These are phyloP conservation scores for Aechmea fasciata DNA, from an alignment of 176 grass and related monocot genomes.

Conservation along the genomic window DNA sequence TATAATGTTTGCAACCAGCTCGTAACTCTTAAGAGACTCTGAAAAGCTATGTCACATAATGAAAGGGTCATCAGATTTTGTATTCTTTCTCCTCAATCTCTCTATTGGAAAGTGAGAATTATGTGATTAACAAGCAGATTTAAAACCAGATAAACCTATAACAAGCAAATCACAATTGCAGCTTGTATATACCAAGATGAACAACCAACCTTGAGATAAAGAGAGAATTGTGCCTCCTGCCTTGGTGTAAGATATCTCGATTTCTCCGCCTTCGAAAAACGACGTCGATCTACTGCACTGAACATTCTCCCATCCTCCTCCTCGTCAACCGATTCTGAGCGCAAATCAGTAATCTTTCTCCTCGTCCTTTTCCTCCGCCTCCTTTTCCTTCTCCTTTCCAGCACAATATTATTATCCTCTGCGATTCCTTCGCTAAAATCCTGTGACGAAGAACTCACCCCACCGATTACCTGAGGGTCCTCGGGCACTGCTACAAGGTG, in stretches of 20 bases:
- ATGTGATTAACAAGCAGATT: not conserved
- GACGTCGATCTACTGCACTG: not conserved
- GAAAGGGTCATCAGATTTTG: too few species aligned
- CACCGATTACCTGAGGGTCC: not conserved
- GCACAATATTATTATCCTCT: not conserved
- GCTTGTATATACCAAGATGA: not conserved
- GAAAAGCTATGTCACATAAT: too few species aligned
- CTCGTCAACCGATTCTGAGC: not conserved
- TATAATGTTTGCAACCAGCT: too few species aligned
- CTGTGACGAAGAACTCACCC: not conserved
- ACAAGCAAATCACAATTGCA: not conserved
- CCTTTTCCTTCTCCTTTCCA: slow-evolving; percentile 12
- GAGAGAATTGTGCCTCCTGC: slow-evolving; percentile 33
- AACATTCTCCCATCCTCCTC: not conserved
- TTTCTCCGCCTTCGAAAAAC: slow-evolving; percentile 14
- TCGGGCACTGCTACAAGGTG: not conserved
- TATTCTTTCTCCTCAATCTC: too few species aligned
- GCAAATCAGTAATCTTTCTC: slow-evolving; percentile 1
- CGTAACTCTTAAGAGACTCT: too few species aligned
- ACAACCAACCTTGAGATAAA: slow-evolving; percentile 24
- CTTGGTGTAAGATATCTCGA: slow-evolving; percentile 21
- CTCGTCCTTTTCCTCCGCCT: slow-evolving; percentile 17
- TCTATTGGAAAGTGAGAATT: not conserved
- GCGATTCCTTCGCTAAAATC: not conserved
- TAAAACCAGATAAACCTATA: not conserved